These are phyloP conservation scores for Stagonosporopsis vannaccii DNA, from an alignment of 2,329 filamentous ascomycete species.

Conservation along the genomic window DNA sequence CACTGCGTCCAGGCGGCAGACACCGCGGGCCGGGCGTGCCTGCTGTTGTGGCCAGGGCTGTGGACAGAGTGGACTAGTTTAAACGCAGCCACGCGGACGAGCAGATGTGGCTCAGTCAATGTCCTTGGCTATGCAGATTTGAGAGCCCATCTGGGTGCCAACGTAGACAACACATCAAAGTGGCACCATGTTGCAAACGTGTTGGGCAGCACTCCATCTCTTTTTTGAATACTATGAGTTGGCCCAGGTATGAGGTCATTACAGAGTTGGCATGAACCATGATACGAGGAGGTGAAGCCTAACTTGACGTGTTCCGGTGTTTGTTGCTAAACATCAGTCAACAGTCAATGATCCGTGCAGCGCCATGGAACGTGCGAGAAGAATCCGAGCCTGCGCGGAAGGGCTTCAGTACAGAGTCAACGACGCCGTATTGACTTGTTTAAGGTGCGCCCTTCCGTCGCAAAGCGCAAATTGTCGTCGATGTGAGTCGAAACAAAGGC, in stretches of 20 bases:
- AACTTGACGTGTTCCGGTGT: slow-evolving; percentile 17
- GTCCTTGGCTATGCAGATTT: not conserved
- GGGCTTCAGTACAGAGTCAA: not conserved
- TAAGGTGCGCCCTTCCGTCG: slow-evolving; percentile 7
- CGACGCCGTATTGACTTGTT: not conserved
- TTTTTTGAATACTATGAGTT: not conserved
- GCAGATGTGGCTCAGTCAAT: not conserved
- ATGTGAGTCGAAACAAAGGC: slow-evolving; percentile 19
- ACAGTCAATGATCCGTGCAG: slow-evolving; percentile 16
- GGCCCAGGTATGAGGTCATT: not conserved
- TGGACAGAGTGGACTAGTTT: not conserved
- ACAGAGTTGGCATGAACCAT: not conserved
- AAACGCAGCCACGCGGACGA: not conserved
- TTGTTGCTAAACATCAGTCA: slow-evolving; percentile 5
- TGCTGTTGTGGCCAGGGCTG: not conserved
- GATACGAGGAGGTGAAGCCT: slow-evolving; percentile 11
- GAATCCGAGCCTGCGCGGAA: not conserved
- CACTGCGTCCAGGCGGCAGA: slow-evolving; percentile 1
- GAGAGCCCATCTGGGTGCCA: slow-evolving; percentile 4
- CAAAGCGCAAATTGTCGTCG: not conserved
- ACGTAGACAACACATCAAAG: not conserved
- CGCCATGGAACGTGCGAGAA: slow-evolving; percentile 20
- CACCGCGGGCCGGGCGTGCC: not conserved
- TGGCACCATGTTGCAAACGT: not conserved
- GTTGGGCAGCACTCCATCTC: slow-evolving; percentile 13